These are phyloP conservation scores for Papiliotrema fonsecae DNA, from an alignment of 1,284 basidiomycete genomes.

Conservation along the genomic window DNA sequence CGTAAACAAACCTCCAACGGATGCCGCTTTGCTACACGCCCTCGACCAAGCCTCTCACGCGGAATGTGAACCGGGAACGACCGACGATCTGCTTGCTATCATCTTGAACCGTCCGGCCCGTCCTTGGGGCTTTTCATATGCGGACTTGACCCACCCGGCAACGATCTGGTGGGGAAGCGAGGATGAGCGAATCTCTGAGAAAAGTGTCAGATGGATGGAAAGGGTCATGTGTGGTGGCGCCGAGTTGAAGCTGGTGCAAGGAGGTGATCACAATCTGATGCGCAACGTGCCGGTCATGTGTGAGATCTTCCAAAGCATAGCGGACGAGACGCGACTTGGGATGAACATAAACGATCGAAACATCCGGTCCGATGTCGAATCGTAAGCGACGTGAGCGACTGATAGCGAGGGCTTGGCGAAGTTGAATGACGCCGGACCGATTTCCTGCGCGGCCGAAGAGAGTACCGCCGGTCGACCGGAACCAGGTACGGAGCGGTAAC, in stretches of 20 bases:
- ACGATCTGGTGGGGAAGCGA: slow-evolving; percentile 89
- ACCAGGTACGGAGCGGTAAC: too few relatives aligned
- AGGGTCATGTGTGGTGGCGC: slow-evolving; percentile 62
- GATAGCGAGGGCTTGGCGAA: too few relatives aligned
- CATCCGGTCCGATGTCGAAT: too few relatives aligned
- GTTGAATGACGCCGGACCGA: too few relatives aligned
- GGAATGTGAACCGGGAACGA: slow-evolving; percentile 84
- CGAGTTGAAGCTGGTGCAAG: slow-evolving; percentile 72
- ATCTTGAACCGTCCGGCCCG: slow-evolving; percentile 64
- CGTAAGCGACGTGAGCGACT: too few relatives aligned
- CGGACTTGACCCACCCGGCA: slow-evolving; percentile 69
- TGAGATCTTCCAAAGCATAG: slow-evolving; percentile 68
- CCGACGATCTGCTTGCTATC: slow-evolving; percentile 84
- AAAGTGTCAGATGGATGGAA: slow-evolving; percentile 86
- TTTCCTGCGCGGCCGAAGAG: too few relatives aligned
- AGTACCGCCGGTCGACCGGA: too few relatives aligned
- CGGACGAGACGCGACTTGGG: slow-evolving; percentile 31
- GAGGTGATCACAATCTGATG: slow-evolving; percentile 89
- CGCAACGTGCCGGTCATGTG: slow-evolving; percentile 81
- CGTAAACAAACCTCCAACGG: slow-evolving; percentile 7
- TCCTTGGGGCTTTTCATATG: slow-evolving; percentile 49
- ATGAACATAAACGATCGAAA: too few relatives aligned
- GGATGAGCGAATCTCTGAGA: slow-evolving; percentile 87
- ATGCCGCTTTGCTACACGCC: slow-evolving; percentile 54
- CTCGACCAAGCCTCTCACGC: slow-evolving; percentile 90